Evolutionary conservation across 257 asterid species (phyloP), one percentile per base, ranked within the genome.

Genomic region (Ilex asprella): DNA sequence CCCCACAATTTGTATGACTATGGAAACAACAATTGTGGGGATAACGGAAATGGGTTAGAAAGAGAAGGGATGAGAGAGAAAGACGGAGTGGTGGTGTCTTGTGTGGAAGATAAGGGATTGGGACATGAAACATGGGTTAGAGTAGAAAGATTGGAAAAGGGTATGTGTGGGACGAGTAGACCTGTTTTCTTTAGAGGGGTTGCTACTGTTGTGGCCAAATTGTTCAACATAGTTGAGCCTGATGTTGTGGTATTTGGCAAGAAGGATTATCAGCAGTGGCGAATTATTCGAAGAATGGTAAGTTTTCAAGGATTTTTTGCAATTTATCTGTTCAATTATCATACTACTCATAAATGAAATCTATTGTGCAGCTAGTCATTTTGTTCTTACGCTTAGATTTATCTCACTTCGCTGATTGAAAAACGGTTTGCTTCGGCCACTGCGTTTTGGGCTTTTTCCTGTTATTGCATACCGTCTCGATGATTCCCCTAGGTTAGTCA

Each of bases 241-340:
- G 96, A 92, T 81, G 82, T 92, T 69, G 91, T 84, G 62, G 89
- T 89, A 13, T 82, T 92, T 76, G 99, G 97, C 41, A 92, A 92
- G 91, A 92, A 92, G 83, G 99, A 92, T 72, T 92, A 92, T 76
- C 99, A 89, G 75, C 99, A 92, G 55, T 85, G 89, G 94, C 81
- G 83, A 82, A 81, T 87, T 58, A 75, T 89, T 44, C 79, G 76
- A 47, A 79, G 94, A 76, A 83, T 92, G 99, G 99, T 89, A 31
- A 76, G 78, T 29, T 16, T 35, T 55, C 27, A 21, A 21, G 27
- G 27, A 21, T 21, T 0, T 21, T 21, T 21, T 21, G 27, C 27
- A 21, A 21, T 21, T 21, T 21, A 21, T 21, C 27, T 21, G 27
- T 21, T 21, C 27, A 21, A 21, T 21, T 21, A 21, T 21, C 27